Percentiles rank a stretch among this genome's conserved stretches.
phyloP scores from a whole-genome alignment of 1,284 basidiomycete genomes.

The Malassezia yamatoensis region DNA sequence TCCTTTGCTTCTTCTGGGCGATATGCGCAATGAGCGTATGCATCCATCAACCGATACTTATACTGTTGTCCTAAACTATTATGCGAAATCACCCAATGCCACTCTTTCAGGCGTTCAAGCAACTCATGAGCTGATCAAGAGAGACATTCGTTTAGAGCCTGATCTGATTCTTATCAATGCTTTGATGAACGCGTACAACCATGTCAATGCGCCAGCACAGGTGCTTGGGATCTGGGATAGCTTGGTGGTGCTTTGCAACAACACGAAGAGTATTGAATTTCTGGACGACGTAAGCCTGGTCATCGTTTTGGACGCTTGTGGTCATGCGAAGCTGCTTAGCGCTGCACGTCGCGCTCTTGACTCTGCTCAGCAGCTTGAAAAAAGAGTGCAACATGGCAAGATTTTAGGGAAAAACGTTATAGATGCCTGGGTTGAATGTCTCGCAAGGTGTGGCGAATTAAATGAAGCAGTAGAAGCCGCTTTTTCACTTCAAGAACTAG shows the following conservation, averaged over 20 bases:
- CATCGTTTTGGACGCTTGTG: constrained; percentile 75
- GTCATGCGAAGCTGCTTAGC: constrained; percentile 52
- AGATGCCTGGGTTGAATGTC: constrained; percentile 73
- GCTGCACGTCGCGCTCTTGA: constrained; percentile 19
- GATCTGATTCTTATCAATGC: constrained; percentile 70
- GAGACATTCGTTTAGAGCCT: constrained; percentile 65
- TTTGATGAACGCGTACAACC: constrained; percentile 80
- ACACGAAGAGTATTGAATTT: constrained; percentile 22
- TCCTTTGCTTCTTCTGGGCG: constrained; percentile 68
- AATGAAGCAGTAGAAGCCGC: constrained; percentile 63
- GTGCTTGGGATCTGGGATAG: constrained; percentile 72
- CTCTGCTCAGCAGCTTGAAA: constrained; percentile 18
- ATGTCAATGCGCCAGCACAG: constrained; percentile 60
- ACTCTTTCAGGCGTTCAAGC: constrained; percentile 52
- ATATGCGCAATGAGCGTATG: constrained; percentile 65
- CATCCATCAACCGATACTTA: constrained; percentile 59
- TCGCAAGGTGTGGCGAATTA: constrained; percentile 62
- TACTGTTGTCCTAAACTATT: constrained; percentile 59
- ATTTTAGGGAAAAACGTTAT: constrained; percentile 56
- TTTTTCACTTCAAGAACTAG: constrained; percentile 54
- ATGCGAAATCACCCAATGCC: constrained; percentile 35
- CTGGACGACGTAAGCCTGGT: constrained; percentile 62
- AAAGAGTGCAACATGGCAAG: neutral
- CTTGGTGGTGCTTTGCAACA: constrained; percentile 50
- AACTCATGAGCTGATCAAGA: constrained; percentile 65